Evolutionary conservation across 2,329 filamentous ascomycete genomes (phyloP).

Genomic region (Fusarium musae): DNA sequence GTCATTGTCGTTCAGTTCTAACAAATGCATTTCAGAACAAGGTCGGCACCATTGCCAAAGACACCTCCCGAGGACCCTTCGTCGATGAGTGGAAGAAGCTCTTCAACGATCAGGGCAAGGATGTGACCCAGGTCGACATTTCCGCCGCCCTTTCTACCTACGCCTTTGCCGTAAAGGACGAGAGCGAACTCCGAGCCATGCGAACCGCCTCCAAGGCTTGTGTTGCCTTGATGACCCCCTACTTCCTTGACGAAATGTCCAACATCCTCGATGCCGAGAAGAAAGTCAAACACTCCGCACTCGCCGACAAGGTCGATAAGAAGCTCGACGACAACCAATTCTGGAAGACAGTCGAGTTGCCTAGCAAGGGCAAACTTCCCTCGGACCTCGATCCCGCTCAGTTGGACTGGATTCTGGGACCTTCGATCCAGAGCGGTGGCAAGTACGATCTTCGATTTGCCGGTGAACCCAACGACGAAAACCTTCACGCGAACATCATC

Average conservation of each 20-base stretch:
- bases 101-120: conserved; percentile 81
- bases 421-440: conserved; percentile 93
- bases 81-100: conserved; percentile 95
- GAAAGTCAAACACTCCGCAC: conserved; percentile 89
- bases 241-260: conserved; percentile 98
- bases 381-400: conserved; percentile 87
- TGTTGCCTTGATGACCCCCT: conserved; percentile 93
- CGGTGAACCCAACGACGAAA: conserved; percentile 81
- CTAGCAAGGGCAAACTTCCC: conserved; percentile 79
- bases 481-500: conserved; percentile 91
- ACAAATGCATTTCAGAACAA: conserved; percentile 72
- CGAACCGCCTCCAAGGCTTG: conserved; percentile 94
- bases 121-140: conserved; percentile 89
- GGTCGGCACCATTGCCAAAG: conserved; percentile 86
- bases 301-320: conserved; percentile 87
- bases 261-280: conserved; percentile 95
- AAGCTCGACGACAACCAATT: conserved; percentile 96
- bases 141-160: conserved; percentile 81
- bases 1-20: conserved; percentile 11
- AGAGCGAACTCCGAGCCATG: conserved; percentile 92
- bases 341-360: conserved; percentile 82
- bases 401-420: conserved; percentile 93
- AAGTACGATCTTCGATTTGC: conserved; percentile 91
- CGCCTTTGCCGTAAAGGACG: conserved; percentile 93
- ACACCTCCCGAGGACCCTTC: conserved; percentile 86